Evolutionary conservation across 345 rosid species (phyloP).

Genomic region (Hibiscus syriacus): DNA sequence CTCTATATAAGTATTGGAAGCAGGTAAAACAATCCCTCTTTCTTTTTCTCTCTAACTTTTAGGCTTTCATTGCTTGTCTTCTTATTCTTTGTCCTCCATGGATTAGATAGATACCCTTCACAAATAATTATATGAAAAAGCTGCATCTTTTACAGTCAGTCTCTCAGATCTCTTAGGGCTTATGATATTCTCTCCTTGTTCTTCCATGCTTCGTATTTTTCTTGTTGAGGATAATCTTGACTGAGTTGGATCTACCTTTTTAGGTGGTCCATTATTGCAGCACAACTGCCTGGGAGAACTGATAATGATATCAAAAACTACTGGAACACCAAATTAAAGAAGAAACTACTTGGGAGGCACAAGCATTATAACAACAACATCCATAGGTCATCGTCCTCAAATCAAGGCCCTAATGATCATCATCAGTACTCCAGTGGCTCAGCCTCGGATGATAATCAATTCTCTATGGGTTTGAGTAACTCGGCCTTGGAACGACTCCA

Average conservation of each 20-base stretch:
- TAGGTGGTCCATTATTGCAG: conserved; percentile 99
- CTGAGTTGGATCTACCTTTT: not conserved
- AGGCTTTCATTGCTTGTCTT: conserved; percentile 24
- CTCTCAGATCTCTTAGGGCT: conserved; percentile 4
- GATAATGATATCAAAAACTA: conserved; percentile 94
- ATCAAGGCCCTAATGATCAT: conserved; percentile 18
- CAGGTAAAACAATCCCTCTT: conserved; percentile 48
- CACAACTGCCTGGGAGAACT: conserved; percentile 94
- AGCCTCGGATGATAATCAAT: conserved; percentile 4
- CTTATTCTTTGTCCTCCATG: conserved; percentile 31
- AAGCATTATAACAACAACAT: conserved; percentile 36
- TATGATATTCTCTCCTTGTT: conserved; percentile 16
- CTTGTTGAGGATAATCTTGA: conserved; percentile 1
- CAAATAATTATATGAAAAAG: conserved; percentile 17
- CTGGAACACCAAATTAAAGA: conserved; percentile 96
- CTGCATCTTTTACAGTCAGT: conserved; percentile 1
- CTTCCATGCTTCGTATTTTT: conserved; percentile 11
- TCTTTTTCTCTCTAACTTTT: conserved; percentile 11
- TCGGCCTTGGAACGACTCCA: conserved; percentile 87
- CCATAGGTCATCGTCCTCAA: conserved; percentile 10
- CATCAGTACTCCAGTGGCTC: not conserved
- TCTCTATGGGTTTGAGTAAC: conserved; percentile 45
- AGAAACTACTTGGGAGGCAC: conserved; percentile 79
- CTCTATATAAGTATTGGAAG: conserved; percentile 98
- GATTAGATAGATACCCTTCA: conserved; percentile 24